Percentiles rank a stretch among this genome's conserved stretches.
phyloP scores from a whole-genome alignment of 169 alveolate species.

The Eimeria praecox region DNA sequence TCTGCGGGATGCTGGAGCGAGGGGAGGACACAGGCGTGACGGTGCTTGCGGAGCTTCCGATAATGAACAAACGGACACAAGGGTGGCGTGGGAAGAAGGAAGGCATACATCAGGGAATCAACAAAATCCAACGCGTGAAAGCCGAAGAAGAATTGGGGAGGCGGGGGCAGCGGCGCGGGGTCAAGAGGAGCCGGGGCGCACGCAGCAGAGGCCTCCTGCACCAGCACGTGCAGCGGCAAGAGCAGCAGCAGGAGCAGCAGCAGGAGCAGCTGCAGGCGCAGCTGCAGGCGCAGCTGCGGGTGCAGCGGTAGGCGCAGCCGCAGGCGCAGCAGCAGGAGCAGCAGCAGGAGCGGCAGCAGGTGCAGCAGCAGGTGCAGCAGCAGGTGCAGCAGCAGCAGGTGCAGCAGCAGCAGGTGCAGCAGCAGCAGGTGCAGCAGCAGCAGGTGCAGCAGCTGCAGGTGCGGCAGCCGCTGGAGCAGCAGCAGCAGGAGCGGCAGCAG shows the following conservation, averaged over 20 bases:
- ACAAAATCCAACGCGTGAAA: no score
- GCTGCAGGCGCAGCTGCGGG: no score
- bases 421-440: background rate
- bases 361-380: conserved; percentile 21
- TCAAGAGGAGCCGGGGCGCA: no score
- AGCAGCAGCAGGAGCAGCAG: no score
- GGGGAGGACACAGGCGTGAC: no score
- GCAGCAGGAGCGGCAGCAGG: background rate
- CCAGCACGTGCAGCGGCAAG: no score
- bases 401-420: background rate
- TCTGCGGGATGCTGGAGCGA: no score
- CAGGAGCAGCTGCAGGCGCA: background rate
- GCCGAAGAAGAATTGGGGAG: background rate
- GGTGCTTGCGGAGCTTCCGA: background rate
- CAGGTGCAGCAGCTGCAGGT: background rate
- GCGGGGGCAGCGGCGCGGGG: background rate
- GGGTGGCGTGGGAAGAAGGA: no score
- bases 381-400: background rate
- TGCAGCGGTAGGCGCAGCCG: background rate
- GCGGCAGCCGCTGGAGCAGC: conserved; percentile 21
- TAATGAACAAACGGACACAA: no score
- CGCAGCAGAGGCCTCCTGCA: no score
- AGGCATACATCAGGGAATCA: no score
- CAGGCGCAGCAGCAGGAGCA: background rate
- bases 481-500: background rate